Evolutionary conservation across 2,329 filamentous ascomycete species (phyloP).

Genomic region (Pyrenophora graminea): DNA sequence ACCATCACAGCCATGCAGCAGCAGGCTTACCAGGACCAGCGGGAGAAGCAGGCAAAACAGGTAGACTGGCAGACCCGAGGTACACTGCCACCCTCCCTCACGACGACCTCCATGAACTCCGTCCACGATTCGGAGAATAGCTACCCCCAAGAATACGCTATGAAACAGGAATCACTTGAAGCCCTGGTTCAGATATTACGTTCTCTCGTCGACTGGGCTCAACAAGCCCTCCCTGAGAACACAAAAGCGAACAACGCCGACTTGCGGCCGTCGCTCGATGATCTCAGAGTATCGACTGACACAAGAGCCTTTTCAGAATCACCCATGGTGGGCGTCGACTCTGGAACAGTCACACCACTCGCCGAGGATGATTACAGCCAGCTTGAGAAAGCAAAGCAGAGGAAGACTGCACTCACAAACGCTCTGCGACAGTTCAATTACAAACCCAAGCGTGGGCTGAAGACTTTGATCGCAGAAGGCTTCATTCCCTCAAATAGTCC

Average conservation of each 20-base stretch:
- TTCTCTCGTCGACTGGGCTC: constrained; percentile 91
- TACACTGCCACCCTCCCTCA: constrained; percentile 84
- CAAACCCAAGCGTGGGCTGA: constrained; percentile 93
- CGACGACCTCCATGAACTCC: constrained; percentile 71
- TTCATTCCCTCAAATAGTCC: constrained; percentile 83
- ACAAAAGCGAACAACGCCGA: constrained; percentile 51
- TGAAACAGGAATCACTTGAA: constrained; percentile 88
- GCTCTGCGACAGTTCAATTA: constrained; percentile 94
- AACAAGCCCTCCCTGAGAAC: constrained; percentile 63
- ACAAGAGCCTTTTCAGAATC: constrained; percentile 64
- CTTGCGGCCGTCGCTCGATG: constrained; percentile 59
- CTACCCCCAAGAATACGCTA: constrained; percentile 83
- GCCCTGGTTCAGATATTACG: constrained; percentile 85
- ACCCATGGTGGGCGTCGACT: constrained; percentile 61
- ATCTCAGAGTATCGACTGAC: constrained; percentile 76
- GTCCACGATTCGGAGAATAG: constrained; percentile 65
- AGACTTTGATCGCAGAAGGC: constrained; percentile 77
- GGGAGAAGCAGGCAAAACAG: constrained; percentile 62
- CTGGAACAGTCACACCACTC: constrained; percentile 48
- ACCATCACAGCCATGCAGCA: constrained; percentile 76
- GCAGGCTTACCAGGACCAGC: constrained; percentile 82
- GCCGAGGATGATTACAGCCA: constrained; percentile 88
- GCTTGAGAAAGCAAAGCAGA: constrained; percentile 91
- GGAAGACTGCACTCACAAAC: constrained; percentile 89
- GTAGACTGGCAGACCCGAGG: constrained; percentile 84